These are phyloP conservation scores for Chlorella sp. DNA, from an alignment of 139 green algal genomes.

Conservation along the genomic window DNA sequence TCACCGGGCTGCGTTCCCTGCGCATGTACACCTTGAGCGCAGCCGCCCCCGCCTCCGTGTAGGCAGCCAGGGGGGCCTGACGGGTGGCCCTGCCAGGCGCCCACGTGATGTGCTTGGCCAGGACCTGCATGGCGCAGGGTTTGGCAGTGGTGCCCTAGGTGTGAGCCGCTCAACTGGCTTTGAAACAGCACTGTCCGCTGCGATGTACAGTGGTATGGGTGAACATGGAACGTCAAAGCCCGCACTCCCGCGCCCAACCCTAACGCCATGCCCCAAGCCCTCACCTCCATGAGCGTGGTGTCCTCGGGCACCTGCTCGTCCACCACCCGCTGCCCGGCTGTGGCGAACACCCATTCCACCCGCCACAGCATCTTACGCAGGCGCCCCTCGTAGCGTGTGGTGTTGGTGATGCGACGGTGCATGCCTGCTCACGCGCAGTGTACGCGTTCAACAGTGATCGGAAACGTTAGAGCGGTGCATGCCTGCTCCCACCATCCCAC, in stretches of 20 bases:
- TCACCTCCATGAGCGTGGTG: not conserved
- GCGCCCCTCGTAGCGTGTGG: slow-evolving; percentile 42
- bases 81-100: slow-evolving; percentile 20
- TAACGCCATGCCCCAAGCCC: not conserved
- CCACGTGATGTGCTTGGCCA: slow-evolving; percentile 27
- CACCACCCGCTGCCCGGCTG: not conserved
- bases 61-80: slow-evolving; percentile 19
- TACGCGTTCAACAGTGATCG: too few relatives aligned
- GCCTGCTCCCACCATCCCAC: too few relatives aligned
- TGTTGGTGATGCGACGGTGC: slow-evolving; percentile 44
- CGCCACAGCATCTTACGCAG: slow-evolving; percentile 48
- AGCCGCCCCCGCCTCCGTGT: slow-evolving; percentile 18
- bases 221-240: not conserved
- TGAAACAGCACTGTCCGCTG: not conserved
- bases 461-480: too few relatives aligned
- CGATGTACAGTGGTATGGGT: not conserved
- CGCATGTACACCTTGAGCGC: slow-evolving; percentile 15
- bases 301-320: not conserved
- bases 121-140: not conserved
- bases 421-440: slow-evolving; percentile 54
- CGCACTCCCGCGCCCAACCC: not conserved
- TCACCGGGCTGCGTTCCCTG: slow-evolving; percentile 34
- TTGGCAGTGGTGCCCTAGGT: not conserved
- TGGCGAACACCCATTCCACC: slow-evolving; percentile 54
- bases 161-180: not conserved